These are phyloP conservation scores for Xanthoconium purpureum DNA, from an alignment of 768 basidiomycete species.

Conservation along the genomic window DNA sequence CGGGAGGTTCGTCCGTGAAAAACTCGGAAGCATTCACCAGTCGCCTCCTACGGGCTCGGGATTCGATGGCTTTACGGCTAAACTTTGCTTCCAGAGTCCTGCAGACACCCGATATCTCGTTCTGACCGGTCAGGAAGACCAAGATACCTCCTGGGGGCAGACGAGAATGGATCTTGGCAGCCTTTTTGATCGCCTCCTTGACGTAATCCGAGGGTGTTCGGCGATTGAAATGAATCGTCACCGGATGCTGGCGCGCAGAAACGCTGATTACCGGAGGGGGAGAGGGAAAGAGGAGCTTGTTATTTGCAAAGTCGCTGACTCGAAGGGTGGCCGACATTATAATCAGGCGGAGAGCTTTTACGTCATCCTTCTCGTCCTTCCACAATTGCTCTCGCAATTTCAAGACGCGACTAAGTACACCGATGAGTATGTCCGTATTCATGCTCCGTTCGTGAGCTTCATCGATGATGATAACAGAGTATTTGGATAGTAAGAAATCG, in stretches of 20 bases:
- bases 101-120: slow-evolving; percentile 87
- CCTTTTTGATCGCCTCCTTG: slow-evolving; percentile 85
- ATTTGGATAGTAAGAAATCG: slow-evolving; percentile 91
- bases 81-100: slow-evolving; percentile 77
- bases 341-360: slow-evolving; percentile 86
- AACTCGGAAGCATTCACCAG: slow-evolving; percentile 25
- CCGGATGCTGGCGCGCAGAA: slow-evolving; percentile 88
- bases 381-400: slow-evolving; percentile 88
- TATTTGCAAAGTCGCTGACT: slow-evolving; percentile 88
- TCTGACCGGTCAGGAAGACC: slow-evolving; percentile 93
- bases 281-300: slow-evolving; percentile 71
- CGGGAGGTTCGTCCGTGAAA: slow-evolving; percentile 26
- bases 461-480: slow-evolving; percentile 93
- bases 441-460: slow-evolving; percentile 98
- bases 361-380: slow-evolving; percentile 68
- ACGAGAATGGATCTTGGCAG: slow-evolving; percentile 86
- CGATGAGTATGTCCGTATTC: slow-evolving; percentile 97
- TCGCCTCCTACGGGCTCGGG: slow-evolving; percentile 41
- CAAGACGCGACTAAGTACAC: slow-evolving; percentile 91
- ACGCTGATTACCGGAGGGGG: slow-evolving; percentile 93
- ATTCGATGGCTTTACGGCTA: slow-evolving; percentile 59
- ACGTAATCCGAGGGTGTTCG: slow-evolving; percentile 86
- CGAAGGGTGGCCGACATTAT: slow-evolving; percentile 99
- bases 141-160: slow-evolving; percentile 92
- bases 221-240: slow-evolving; percentile 91